Evolutionary conservation across 768 basidiomycete genomes (phyloP).

Genomic region (Leccinum rimulosum): DNA sequence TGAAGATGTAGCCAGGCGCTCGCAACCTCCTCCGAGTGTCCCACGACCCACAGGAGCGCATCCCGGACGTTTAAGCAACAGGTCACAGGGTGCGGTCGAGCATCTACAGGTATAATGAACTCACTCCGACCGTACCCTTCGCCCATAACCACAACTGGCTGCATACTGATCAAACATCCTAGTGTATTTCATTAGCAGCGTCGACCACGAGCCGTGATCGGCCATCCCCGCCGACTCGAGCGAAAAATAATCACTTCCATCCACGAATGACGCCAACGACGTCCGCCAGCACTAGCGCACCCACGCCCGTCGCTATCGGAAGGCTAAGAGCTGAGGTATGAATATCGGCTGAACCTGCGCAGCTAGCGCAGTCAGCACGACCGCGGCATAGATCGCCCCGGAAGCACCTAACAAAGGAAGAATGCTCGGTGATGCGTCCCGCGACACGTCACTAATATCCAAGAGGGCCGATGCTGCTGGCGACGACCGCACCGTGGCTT

Average conservation of each 20-base stretch:
- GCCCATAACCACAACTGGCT: no score
- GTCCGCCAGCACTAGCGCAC: conserved; percentile 51
- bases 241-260: no score
- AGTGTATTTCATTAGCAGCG: no score
- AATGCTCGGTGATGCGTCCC: conserved; percentile 39
- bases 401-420: conserved; percentile 77
- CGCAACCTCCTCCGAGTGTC: conserved; percentile 28
- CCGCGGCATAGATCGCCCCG: conserved; percentile 79
- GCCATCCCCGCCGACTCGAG: not conserved
- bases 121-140: no score
- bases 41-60: conserved; percentile 53
- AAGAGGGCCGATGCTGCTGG: conserved; percentile 48
- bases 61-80: conserved; percentile 39
- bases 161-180: conserved; percentile 60
- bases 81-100: no score
- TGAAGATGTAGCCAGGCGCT: conserved; percentile 36
- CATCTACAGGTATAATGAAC: no score
- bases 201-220: not conserved
- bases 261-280: no score
- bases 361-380: conserved; percentile 74
- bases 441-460: conserved; percentile 33
- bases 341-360: conserved; percentile 52
- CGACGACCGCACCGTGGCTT: conserved; percentile 35
- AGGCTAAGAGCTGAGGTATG: conserved; percentile 63
- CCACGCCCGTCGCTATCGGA: conserved; percentile 77